Evolutionary conservation across 2,329 filamentous ascomycete species (phyloP).

Genomic region (Colletotrichum karsti): DNA sequence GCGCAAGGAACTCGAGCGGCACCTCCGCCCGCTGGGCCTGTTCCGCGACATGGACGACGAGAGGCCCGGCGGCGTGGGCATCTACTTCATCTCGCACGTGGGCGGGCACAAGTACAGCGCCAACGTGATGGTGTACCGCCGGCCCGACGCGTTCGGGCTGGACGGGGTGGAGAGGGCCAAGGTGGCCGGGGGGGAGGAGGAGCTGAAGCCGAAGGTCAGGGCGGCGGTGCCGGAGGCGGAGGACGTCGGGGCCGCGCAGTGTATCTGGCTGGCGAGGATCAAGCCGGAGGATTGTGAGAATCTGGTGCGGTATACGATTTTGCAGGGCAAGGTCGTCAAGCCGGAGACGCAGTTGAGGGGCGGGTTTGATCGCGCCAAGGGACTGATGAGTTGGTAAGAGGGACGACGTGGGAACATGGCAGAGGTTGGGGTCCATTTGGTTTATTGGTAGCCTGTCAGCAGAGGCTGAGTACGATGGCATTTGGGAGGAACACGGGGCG

Average conservation of each 20-base stretch:
- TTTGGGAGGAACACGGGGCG: not conserved
- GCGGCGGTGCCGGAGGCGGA: slow-evolving; percentile 43
- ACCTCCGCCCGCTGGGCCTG: slow-evolving; percentile 84
- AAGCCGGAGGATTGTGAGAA: slow-evolving; percentile 92
- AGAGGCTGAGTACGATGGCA: not conserved
- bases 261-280: slow-evolving; percentile 91
- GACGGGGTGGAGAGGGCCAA: slow-evolving; percentile 51
- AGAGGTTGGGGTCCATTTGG: too few species aligned
- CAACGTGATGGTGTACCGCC: slow-evolving; percentile 91
- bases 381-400: slow-evolving; percentile 84
- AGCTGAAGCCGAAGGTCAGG: slow-evolving; percentile 41
- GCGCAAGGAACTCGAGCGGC: slow-evolving; percentile 87
- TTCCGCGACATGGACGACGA: slow-evolving; percentile 90
- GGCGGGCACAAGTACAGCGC: slow-evolving; percentile 97
- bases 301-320: slow-evolving; percentile 84
- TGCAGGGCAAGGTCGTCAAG: slow-evolving; percentile 95
- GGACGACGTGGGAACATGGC: not conserved
- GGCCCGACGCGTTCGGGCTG: slow-evolving; percentile 64
- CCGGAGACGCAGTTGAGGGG: slow-evolving; percentile 85
- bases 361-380: slow-evolving; percentile 86
- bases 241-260: slow-evolving; percentile 77
- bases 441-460: too few species aligned
- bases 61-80: slow-evolving; percentile 88
- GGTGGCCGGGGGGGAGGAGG: slow-evolving; percentile 42
- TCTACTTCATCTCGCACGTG: slow-evolving; percentile 97